These are phyloP conservation scores for Passiflora organensis DNA, from an alignment of 345 rosid species.

Conservation along the genomic window DNA sequence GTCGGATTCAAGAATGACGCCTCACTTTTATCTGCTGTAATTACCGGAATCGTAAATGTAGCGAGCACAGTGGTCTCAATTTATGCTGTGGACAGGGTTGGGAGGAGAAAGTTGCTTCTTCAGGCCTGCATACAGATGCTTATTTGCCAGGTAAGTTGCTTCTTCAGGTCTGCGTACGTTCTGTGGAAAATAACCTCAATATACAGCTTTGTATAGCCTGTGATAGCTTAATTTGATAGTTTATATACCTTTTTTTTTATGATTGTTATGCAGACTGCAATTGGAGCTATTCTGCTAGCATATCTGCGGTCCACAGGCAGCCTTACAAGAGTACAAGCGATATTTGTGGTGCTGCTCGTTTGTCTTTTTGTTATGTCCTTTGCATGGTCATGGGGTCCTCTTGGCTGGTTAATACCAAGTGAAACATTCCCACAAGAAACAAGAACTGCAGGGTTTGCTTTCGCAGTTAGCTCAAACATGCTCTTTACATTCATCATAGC, in stretches of 20 bases:
- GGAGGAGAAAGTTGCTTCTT: constrained; percentile 15
- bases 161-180: neutral
- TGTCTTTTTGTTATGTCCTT: constrained; percentile 17
- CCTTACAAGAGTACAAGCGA: constrained; percentile 10
- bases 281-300: constrained; percentile 4
- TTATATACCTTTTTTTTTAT: no score
- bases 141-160: constrained; percentile 8
- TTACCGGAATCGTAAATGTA: constrained; percentile 20
- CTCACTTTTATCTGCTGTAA: constrained; percentile 21
- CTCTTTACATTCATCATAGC: constrained; percentile 15
- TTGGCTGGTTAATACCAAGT: constrained; percentile 17
- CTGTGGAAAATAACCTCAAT: neutral
- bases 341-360: constrained; percentile 4
- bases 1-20: constrained; percentile 20
- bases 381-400: constrained; percentile 24
- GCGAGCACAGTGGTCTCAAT: constrained; percentile 15
- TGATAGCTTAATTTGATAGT: neutral
- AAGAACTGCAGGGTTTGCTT: constrained; percentile 15
- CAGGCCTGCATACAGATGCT: constrained; percentile 14
- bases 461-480: constrained; percentile 17
- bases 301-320: constrained; percentile 4
- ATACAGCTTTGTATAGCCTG: no score
- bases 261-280: constrained; percentile 7
- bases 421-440: constrained; percentile 16
- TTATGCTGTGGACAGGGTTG: constrained; percentile 13